A percentile compares a stretch with the other conserved stretches of the same genome.
Conservation (phyloP, 495 filamentous ascomycete species). For the Entonaema liquescens region DNA sequence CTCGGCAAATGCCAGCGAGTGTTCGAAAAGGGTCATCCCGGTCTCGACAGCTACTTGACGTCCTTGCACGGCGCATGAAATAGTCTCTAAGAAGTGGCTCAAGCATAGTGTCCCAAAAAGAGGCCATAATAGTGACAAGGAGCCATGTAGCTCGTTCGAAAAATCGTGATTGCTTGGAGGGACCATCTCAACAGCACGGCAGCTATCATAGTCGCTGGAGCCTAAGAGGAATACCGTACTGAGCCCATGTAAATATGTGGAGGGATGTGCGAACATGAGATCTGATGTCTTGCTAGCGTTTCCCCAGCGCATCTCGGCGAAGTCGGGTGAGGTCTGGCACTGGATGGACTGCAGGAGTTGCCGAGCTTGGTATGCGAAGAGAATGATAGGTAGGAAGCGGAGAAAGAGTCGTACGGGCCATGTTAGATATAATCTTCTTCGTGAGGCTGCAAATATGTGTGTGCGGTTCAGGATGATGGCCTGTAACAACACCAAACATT, state of each 20-base stretch:
- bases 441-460: constrained; percentile 88
- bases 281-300: constrained; percentile 69
- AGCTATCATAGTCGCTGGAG: constrained; percentile 72
- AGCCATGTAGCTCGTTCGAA: constrained; percentile 67
- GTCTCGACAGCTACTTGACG: constrained; percentile 80
- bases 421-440: constrained; percentile 74
- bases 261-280: constrained; percentile 76
- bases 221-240: constrained; percentile 75
- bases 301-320: constrained; percentile 75
- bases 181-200: constrained; percentile 75
- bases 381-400: constrained; percentile 76
- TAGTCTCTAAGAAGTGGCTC: constrained; percentile 86
- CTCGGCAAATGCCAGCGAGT: constrained; percentile 95
- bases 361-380: constrained; percentile 74
- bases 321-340: constrained; percentile 88
- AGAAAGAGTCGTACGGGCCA: constrained; percentile 77
- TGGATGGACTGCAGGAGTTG: constrained; percentile 82
- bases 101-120: constrained; percentile 83
- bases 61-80: constrained; percentile 91
- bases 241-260: constrained; percentile 72
- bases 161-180: constrained; percentile 53
- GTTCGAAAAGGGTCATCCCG: constrained; percentile 96
- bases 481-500: constrained; percentile 18
- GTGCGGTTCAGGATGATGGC: constrained; percentile 91
- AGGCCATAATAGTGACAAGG: constrained; percentile 86